Conservation (phyloP, 345 rosid species). For the Brassica juncea region DNA sequence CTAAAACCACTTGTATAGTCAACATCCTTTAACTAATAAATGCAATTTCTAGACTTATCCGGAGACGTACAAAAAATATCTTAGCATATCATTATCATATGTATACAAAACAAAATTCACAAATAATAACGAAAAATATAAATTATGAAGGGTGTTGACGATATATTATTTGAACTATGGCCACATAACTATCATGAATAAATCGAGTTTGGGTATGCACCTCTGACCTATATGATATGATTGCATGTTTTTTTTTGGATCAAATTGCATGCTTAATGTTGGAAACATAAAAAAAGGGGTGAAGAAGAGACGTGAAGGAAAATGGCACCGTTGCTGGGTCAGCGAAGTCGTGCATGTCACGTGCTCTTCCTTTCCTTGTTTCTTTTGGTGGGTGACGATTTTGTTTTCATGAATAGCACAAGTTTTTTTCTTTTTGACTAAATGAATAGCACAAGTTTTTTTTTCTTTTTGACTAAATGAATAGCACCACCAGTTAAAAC, state of each 20-base stretch:
- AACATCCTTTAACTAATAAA: constrained; percentile 6
- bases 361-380: not conserved
- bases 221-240: not conserved
- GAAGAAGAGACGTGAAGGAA: constrained; percentile 20
- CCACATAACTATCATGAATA: not conserved
- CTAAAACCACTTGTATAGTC: constrained; percentile 27
- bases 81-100: not conserved
- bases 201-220: not conserved
- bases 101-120: not conserved
- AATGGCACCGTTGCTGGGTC: not conserved
- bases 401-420: no score
- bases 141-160: not conserved
- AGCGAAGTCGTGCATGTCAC: constrained; percentile 13
- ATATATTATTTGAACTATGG: not conserved
- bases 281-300: not conserved
- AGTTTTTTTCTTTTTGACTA: no score
- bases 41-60: not conserved
- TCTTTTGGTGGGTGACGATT: no score
- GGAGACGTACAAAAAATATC: not conserved
- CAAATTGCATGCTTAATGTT: no score
- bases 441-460: no score
- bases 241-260: not conserved
- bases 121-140: not conserved
- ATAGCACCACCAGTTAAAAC: no score
- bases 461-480: no score